A percentile compares a stretch with the other conserved stretches of the same genome.
Conservation (phyloP, 2,329 filamentous ascomycete species). For the Corniculantispora saksenae region DNA sequence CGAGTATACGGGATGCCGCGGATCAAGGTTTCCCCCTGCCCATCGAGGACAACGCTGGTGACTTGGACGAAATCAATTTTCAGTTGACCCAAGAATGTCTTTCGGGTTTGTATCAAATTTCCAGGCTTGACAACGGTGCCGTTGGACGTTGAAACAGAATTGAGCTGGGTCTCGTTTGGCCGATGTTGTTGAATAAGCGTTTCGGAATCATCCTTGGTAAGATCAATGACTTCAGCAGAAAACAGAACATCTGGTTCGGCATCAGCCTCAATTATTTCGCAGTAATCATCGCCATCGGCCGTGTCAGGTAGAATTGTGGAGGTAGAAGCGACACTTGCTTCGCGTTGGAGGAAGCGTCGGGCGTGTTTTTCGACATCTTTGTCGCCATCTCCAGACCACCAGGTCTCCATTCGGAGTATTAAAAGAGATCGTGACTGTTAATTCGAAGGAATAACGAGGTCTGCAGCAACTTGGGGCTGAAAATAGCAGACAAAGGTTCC, state of each 20-base stretch:
- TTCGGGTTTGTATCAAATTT: constrained; percentile 32
- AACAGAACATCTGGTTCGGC: constrained; percentile 10
- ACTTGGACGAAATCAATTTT: constrained; percentile 43
- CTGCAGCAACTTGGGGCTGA: background rate
- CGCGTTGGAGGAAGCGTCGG: background rate
- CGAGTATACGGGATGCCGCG: constrained; percentile 42
- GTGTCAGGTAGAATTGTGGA: background rate
- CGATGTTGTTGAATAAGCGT: constrained; percentile 21
- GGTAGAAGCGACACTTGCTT: constrained; percentile 1
- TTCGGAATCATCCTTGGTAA: constrained; percentile 31
- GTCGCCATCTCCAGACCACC: background rate
- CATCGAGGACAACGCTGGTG: constrained; percentile 39
- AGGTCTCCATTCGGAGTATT: background rate
- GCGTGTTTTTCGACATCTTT: background rate
- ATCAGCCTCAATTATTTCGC: constrained; percentile 1
- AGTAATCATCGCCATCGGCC: background rate
- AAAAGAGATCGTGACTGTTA: no score
- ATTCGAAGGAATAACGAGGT: background rate
- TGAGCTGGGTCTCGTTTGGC: constrained; percentile 28
- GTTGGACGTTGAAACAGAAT: constrained; percentile 19
- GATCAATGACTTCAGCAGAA: constrained; percentile 35
- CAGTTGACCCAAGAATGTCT: constrained; percentile 26
- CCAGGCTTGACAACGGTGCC: constrained; percentile 24
- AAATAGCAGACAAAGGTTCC: background rate
- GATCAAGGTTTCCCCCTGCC: constrained; percentile 28